Evolutionary conservation across 192 early-diverging fungal genomes (phyloP).

Genomic region (Umbelopsis sp.): DNA sequence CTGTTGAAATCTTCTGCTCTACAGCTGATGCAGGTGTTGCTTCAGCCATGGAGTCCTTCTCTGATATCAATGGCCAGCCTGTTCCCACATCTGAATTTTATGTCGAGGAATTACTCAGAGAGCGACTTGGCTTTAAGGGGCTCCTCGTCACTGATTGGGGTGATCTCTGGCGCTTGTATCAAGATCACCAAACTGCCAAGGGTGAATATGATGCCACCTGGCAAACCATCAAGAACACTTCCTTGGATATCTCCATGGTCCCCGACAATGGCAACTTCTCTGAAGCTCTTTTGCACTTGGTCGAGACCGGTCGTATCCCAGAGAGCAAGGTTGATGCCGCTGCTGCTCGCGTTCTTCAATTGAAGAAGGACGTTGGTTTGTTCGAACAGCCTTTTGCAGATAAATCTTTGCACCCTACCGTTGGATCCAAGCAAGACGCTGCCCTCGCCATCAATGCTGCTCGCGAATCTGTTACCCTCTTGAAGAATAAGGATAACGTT

Average conservation of each 20-base stretch:
- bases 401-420: conserved; percentile 35
- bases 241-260: conserved; percentile 67
- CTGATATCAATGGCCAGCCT: conserved; percentile 60
- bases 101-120: conserved; percentile 49
- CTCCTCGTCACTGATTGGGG: conserved; percentile 64
- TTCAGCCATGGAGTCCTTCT: conserved; percentile 66
- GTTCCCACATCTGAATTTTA: conserved; percentile 58
- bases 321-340: conserved; percentile 51
- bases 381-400: conserved; percentile 46
- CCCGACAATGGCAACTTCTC: conserved; percentile 58
- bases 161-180: conserved; percentile 56
- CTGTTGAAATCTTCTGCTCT: background rate
- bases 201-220: conserved; percentile 45
- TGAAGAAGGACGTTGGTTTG: conserved; percentile 68
- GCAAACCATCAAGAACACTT: conserved; percentile 47
- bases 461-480: conserved; percentile 58
- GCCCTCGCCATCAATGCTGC: conserved; percentile 50
- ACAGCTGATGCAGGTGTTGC: conserved; percentile 56
- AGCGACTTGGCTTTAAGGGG: conserved; percentile 57
- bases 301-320: conserved; percentile 37
- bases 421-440: conserved; percentile 52
- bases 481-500: conserved; percentile 51
- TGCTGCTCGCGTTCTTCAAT: conserved; percentile 57
- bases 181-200: conserved; percentile 43
- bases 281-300: conserved; percentile 37